phyloP scores from a whole-genome alignment of 345 rosid genomes.

The Bruguiera parviflora region DNA sequence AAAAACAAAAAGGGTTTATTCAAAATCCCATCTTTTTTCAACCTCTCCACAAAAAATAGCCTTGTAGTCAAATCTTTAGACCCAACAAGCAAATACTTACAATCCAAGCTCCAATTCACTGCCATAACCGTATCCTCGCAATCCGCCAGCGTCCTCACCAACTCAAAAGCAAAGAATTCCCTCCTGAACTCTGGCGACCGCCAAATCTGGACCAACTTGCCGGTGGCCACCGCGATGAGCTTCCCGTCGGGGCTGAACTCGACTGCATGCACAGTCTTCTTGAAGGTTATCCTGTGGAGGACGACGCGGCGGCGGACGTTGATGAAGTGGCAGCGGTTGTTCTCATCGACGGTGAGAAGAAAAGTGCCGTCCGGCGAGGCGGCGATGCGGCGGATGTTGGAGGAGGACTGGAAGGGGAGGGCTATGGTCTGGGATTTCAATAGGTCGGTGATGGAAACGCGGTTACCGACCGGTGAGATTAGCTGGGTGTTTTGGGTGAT shows the following conservation, averaged over 20 bases:
- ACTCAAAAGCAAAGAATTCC: conserved; percentile 67
- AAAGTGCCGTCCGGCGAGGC: conserved; percentile 76
- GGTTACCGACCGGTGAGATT: conserved; percentile 84
- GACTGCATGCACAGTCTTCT: conserved; percentile 49
- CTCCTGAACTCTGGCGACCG: conserved; percentile 74
- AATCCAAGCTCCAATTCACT: conserved; percentile 75
- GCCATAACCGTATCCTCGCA: conserved; percentile 61
- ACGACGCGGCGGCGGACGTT: conserved; percentile 69
- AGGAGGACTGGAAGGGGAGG: conserved; percentile 56
- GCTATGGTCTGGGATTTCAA: conserved; percentile 66
- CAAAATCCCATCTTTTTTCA: conserved; percentile 43
- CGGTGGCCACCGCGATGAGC: conserved; percentile 66
- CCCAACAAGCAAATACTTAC: conserved; percentile 72
- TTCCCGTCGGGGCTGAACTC: conserved; percentile 78
- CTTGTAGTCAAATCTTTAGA: conserved; percentile 83
- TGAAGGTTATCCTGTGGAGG: conserved; percentile 72
- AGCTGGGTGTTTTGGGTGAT: conserved; percentile 58
- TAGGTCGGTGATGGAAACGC: conserved; percentile 87
- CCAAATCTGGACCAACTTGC: conserved; percentile 90
- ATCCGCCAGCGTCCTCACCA: conserved; percentile 73
- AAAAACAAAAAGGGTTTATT: conserved; percentile 74
- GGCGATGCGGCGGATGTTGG: conserved; percentile 70
- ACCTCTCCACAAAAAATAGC: conserved; percentile 57
- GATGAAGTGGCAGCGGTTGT: conserved; percentile 71
- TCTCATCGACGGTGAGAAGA: conserved; percentile 74